Conservation (phyloP, 1,139 yeast genomes). For the Suhomyces coccinellae region DNA sequence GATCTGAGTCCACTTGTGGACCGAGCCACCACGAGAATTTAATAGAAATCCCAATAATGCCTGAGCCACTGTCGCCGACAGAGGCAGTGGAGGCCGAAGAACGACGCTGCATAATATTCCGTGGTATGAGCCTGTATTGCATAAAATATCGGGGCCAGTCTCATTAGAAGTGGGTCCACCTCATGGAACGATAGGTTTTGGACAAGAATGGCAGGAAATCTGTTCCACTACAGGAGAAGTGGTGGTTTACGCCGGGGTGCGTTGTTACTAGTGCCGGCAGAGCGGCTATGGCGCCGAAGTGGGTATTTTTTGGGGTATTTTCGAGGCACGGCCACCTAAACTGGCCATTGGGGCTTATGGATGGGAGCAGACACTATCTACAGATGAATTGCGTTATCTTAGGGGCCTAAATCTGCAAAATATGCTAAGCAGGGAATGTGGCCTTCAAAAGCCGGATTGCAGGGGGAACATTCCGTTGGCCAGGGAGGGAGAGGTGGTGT, state of each 20-base stretch:
- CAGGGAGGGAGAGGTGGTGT: no score
- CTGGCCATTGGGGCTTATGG: background rate
- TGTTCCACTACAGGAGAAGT: background rate
- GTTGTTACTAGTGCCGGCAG: background rate
- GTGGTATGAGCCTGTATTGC: background rate
- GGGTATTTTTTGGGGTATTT: background rate
- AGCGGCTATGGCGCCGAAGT: background rate
- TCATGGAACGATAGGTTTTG: background rate
- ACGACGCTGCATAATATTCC: background rate
- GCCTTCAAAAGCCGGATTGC: no score
- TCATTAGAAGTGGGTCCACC: background rate
- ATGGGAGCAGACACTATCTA: background rate
- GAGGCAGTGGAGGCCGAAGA: background rate
- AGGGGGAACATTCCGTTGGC: no score
- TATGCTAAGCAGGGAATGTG: no score
- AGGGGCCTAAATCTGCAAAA: background rate
- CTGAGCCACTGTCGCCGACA: no score
- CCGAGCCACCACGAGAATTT: background rate
- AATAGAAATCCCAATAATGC: no score
- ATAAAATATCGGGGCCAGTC: background rate
- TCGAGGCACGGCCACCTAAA: background rate
- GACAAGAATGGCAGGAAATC: background rate
- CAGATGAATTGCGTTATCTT: background rate
- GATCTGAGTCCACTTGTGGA: background rate
- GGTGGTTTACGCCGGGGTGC: background rate